Conservation (phyloP, 2,329 filamentous ascomycete genomes). For the Lecanicillium sp. region DNA sequence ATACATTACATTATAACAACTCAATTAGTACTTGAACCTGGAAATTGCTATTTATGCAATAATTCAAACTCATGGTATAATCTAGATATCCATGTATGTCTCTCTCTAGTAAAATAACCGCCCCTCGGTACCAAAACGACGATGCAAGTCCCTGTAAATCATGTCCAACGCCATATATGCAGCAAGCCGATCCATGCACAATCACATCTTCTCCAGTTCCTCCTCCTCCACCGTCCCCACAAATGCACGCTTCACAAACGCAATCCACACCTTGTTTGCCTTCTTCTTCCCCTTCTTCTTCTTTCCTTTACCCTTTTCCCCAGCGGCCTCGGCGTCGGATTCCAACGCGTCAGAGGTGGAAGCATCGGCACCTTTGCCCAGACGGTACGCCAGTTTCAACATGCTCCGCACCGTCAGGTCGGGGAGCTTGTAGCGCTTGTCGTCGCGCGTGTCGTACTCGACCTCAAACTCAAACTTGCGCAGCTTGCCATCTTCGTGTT, state of each 20-base stretch:
- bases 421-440: constrained; percentile 64
- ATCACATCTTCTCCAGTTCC: constrained; percentile 49
- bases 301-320: constrained; percentile 9
- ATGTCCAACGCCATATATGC: neutral
- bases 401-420: constrained; percentile 82
- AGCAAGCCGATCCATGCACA: neutral
- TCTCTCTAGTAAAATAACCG: too few species aligned
- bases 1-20: too few species aligned
- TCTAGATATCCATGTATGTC: too few species aligned
- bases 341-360: neutral
- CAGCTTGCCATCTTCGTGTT: constrained; percentile 46
- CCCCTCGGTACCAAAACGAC: too few species aligned
- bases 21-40: too few species aligned
- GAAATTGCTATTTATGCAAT: too few species aligned
- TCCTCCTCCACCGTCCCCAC: constrained; percentile 62
- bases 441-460: constrained; percentile 78
- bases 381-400: constrained; percentile 70
- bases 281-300: constrained; percentile 18
- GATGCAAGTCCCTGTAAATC: too few species aligned
- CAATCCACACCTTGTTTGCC: constrained; percentile 65
- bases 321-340: neutral
- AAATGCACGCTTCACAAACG: constrained; percentile 73
- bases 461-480: constrained; percentile 66
- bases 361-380: constrained; percentile 43
- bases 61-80: too few species aligned